Percentiles rank a stretch among this genome's conserved stretches.
Evolutionary conservation across 768 basidiomycete genomes (phyloP).

Genomic region (Cystofilobasidium bisporidii): DNA sequence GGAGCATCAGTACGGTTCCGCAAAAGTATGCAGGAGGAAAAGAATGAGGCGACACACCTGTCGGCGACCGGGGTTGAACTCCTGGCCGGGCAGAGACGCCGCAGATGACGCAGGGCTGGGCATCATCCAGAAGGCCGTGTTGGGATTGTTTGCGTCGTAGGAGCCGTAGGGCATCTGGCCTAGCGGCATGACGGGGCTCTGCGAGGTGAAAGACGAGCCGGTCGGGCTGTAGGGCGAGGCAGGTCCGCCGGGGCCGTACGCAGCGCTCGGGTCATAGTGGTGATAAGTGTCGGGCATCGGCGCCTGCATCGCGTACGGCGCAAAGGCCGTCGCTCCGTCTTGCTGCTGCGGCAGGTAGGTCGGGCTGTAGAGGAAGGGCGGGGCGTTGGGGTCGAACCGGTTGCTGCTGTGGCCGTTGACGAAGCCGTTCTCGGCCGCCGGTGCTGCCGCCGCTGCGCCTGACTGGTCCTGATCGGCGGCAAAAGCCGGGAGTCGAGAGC

Average conservation of each 20-base stretch:
- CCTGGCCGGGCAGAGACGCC: neutral
- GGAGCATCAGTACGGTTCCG: neutral
- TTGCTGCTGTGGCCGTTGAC: neutral
- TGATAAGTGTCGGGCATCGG: neutral
- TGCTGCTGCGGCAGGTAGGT: neutral
- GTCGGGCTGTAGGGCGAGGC: neutral
- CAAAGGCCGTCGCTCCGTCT: neutral
- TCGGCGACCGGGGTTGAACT: neutral
- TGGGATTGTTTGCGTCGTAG: neutral
- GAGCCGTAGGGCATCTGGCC: conserved; percentile 7
- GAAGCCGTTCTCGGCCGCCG: neutral
- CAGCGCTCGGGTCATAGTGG: neutral
- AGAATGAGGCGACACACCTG: neutral
- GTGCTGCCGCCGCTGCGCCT: neutral
- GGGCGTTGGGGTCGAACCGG: conserved; percentile 5
- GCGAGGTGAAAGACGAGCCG: neutral
- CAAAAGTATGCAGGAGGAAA: no score
- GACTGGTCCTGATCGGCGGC: neutral
- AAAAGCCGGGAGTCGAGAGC: no score
- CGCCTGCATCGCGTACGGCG: conserved; percentile 1
- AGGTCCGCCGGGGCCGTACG: neutral
- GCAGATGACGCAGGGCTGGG: neutral
- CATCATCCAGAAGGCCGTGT: neutral
- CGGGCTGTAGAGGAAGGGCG: conserved; percentile 3
- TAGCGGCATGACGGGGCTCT: conserved; percentile 3